These are phyloP conservation scores for Myriosclerotinia scirpicola DNA, from an alignment of 2,329 filamentous ascomycete species.

Conservation along the genomic window DNA sequence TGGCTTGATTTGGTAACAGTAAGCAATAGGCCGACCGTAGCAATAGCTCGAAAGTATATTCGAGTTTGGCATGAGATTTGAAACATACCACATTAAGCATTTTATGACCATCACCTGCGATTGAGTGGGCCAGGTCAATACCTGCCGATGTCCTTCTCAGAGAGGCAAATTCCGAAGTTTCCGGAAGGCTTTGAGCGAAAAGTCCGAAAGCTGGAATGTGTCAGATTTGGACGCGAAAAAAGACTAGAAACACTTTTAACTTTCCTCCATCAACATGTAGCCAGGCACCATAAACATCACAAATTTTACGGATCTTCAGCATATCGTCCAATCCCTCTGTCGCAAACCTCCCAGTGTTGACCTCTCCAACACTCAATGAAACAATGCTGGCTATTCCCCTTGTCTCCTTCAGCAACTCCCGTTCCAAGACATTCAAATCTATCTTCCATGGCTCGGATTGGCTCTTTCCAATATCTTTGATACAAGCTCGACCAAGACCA, in stretches of 20 bases:
- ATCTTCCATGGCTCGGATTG: conserved; percentile 64
- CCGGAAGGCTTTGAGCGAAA: conserved; percentile 67
- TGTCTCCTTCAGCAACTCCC: conserved; percentile 50
- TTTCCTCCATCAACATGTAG: conserved; percentile 80
- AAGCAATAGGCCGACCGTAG: conserved; percentile 5
- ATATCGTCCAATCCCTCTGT: conserved; percentile 49
- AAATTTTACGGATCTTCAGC: conserved; percentile 63
- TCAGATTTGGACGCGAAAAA: background rate
- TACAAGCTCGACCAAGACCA: conserved; percentile 69
- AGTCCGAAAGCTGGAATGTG: conserved; percentile 70
- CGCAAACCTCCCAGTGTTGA: conserved; percentile 85
- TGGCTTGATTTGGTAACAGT: conserved; percentile 47
- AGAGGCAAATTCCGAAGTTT: conserved; percentile 54
- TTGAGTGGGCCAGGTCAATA: conserved; percentile 81
- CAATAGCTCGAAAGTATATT: background rate
- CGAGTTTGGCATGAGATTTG: background rate
- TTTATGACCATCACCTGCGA: conserved; percentile 85
- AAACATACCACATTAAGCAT: conserved; percentile 77
- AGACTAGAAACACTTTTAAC: conserved; percentile 24
- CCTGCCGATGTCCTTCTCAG: conserved; percentile 57
- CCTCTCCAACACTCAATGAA: conserved; percentile 79
- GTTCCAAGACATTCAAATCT: conserved; percentile 65
- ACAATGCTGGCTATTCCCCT: conserved; percentile 69
- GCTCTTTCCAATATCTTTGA: conserved; percentile 59
- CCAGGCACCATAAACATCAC: conserved; percentile 75